These are phyloP conservation scores for Tephrocybe sp. DNA, from an alignment of 768 basidiomycete genomes.

Conservation along the genomic window DNA sequence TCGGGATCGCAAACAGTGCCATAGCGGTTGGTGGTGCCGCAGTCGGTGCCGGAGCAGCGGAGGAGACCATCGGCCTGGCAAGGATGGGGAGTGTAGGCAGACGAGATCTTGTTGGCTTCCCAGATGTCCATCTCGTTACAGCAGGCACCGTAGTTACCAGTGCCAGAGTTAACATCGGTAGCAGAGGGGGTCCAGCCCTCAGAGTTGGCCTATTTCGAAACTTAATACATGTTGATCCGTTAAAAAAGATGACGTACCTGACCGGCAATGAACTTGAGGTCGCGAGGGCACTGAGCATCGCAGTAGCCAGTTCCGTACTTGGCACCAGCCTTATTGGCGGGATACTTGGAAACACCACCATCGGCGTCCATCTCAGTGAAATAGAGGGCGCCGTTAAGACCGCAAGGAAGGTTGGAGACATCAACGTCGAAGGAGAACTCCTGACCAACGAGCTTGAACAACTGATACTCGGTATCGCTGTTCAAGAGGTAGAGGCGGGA, in stretches of 20 bases:
- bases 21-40: slow-evolving; percentile 36
- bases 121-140: slow-evolving; percentile 62
- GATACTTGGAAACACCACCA: slow-evolving; percentile 7
- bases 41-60: slow-evolving; percentile 41
- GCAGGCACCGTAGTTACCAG: slow-evolving; percentile 47
- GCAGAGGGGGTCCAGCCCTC: slow-evolving; percentile 38
- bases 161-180: too few species aligned
- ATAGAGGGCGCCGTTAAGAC: too few species aligned
- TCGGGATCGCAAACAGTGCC: too few species aligned
- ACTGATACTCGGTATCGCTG: slow-evolving; percentile 10
- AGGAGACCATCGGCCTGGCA: slow-evolving; percentile 40
- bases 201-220: slow-evolving; percentile 43
- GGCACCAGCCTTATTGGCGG: slow-evolving; percentile 4
- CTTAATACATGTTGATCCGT: background rate
- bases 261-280: slow-evolving; percentile 9
- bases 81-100: slow-evolving; percentile 53
- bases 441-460: slow-evolving; percentile 9
- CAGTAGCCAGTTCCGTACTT: slow-evolving; percentile 9
- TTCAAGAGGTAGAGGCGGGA: slow-evolving; percentile 18
- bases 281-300: slow-evolving; percentile 6
- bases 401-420: too few species aligned
- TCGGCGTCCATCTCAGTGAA: too few species aligned
- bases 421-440: slow-evolving; percentile 7
- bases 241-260: background rate
- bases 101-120: slow-evolving; percentile 53